These are phyloP conservation scores for Rutstroemia sp. DNA, from an alignment of 2,329 filamentous ascomycete species.

Conservation along the genomic window DNA sequence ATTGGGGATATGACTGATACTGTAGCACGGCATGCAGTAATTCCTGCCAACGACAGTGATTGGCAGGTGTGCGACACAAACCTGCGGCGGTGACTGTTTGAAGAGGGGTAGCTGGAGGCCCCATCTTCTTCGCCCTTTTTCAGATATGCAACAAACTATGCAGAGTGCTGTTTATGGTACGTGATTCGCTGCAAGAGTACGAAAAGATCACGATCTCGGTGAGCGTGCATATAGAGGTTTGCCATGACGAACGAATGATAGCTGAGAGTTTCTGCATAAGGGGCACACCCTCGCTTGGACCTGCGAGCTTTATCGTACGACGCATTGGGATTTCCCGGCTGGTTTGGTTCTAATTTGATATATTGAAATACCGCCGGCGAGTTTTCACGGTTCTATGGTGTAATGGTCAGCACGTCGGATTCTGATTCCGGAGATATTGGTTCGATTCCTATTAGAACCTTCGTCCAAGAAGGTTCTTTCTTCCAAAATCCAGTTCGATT, in stretches of 20 bases:
- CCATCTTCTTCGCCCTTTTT: slow-evolving; percentile 1
- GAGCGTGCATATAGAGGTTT: background rate
- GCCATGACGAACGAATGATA: background rate
- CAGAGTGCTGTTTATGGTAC: background rate
- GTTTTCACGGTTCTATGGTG: background rate
- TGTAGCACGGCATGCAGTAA: too few species aligned
- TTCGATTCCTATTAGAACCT: slow-evolving; percentile 9
- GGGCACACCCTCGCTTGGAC: background rate
- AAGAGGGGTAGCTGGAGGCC: background rate
- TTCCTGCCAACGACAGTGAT: too few species aligned
- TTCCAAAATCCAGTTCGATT: background rate
- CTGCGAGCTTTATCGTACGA: too few species aligned
- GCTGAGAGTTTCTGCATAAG: background rate
- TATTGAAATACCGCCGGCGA: background rate
- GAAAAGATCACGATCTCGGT: background rate
- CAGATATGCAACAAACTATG: slow-evolving; percentile 6
- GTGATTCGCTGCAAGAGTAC: background rate
- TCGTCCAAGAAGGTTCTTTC: background rate
- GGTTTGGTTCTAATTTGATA: background rate
- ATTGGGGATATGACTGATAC: too few species aligned
- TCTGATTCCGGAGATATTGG: slow-evolving; percentile 12
- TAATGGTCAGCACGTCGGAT: slow-evolving; percentile 10
- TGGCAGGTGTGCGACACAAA: too few species aligned
- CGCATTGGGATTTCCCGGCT: too few species aligned
- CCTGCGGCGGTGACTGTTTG: background rate